Evolutionary conservation across 1,284 basidiomycete species (phyloP).

Genomic region (Ustilago hordei): DNA sequence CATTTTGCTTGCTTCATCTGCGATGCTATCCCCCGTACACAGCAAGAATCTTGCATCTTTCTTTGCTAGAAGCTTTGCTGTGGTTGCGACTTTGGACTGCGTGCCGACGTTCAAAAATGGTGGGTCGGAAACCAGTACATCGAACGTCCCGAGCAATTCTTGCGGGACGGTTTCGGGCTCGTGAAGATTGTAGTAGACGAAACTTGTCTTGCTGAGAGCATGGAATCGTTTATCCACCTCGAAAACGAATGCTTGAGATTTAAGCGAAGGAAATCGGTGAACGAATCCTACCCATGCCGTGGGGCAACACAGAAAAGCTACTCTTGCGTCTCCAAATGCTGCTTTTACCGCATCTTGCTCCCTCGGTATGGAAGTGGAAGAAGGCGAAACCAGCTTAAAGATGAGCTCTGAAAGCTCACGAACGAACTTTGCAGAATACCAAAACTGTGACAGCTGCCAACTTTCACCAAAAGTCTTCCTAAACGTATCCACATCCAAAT

Average conservation of each 20-base stretch:
- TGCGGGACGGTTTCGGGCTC: conserved; percentile 55
- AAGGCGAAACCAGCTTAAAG: conserved; percentile 18
- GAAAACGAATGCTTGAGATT: conserved; percentile 53
- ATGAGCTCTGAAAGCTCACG: conserved; percentile 36
- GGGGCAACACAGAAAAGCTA: conserved; percentile 69
- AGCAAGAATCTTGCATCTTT: conserved; percentile 24
- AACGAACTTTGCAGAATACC: conserved; percentile 44
- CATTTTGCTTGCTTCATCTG: conserved; percentile 38
- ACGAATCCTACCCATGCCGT: conserved; percentile 69
- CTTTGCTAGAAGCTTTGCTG: conserved; percentile 25
- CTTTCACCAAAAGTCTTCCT: conserved; percentile 62
- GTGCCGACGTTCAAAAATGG: conserved; percentile 63
- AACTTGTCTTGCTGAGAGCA: conserved; percentile 54
- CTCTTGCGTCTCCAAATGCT: conserved; percentile 17
- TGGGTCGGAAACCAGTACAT: conserved; percentile 65
- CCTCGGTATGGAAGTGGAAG: conserved; percentile 3
- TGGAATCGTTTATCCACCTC: conserved; percentile 68
- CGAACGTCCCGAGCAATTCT: conserved; percentile 56
- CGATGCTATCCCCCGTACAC: conserved; percentile 47
- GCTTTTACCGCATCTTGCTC: neutral
- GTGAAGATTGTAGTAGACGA: conserved; percentile 67
- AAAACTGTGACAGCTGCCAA: conserved; percentile 53
- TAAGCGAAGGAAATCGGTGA: conserved; percentile 49
- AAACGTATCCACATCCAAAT: conserved; percentile 51
- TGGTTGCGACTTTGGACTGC: conserved; percentile 37